phyloP scores from a whole-genome alignment of 768 basidiomycete genomes.

The Mycena sanguinolenta region DNA sequence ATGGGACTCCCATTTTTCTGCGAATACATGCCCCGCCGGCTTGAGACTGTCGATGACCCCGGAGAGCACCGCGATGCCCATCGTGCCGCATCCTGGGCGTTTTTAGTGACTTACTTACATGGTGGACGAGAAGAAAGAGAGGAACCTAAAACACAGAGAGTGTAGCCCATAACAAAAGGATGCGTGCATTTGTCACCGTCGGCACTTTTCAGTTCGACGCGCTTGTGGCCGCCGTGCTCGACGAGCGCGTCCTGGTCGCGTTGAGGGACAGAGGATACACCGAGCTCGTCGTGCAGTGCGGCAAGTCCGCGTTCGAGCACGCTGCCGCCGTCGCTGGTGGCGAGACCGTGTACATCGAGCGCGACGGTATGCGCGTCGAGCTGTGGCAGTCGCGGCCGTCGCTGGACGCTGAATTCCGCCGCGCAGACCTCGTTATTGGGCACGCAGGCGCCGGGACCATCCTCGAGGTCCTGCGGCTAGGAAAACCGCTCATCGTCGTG shows the following conservation, averaged over 20 bases:
- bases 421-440: background rate
- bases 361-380: conserved; percentile 66
- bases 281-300: conserved; percentile 81
- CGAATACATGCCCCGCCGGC: conserved; percentile 42
- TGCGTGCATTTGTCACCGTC: conserved; percentile 83
- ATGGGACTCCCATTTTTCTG: conserved; percentile 60
- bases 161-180: conserved; percentile 85
- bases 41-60: conserved; percentile 91
- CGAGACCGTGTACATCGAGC: conserved; percentile 43
- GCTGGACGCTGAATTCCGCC: conserved; percentile 69
- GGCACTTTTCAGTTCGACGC: conserved; percentile 91
- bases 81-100: conserved; percentile 92
- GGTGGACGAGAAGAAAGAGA: conserved; percentile 21
- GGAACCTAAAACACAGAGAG: conserved; percentile 87
- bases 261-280: conserved; percentile 70
- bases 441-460: conserved; percentile 93
- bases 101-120: too few relatives aligned
- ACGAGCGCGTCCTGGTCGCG: conserved; percentile 66
- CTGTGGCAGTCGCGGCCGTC: conserved; percentile 83
- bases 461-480: conserved; percentile 83
- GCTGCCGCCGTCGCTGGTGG: conserved; percentile 46
- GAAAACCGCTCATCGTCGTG: conserved; percentile 86
- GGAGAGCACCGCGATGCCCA: conserved; percentile 96
- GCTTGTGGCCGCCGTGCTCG: conserved; percentile 73
- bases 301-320: conserved; percentile 69